Base-by-base conservation (phyloP, 2,329 filamentous ascomycete genomes). In the Fusarium denticulatum region DNA sequence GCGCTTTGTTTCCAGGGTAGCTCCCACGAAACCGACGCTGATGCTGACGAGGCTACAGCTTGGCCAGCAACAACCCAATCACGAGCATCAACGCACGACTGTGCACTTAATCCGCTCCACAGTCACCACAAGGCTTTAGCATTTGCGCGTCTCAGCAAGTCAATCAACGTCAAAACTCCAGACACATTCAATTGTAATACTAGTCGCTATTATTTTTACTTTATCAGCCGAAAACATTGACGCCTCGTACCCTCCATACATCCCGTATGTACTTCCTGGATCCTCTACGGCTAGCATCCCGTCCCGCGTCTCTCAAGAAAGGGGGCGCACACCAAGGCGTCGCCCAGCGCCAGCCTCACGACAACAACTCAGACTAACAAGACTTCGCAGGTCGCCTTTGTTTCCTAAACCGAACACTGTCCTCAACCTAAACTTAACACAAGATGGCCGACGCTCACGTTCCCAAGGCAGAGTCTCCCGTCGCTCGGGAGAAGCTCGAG, bases 401-500 rank as follows among this genome's bases (percentile, higher is more conserved):
- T 58, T 71, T 60, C 71, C 67, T 47, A 45, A 60, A 63, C 71
- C 71, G 49, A 74, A 57, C 49, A 57, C 32, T 32, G 57, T 56
- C 34, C 39, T 43, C 65, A 59, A 70, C 39, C 30, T 60, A 40
- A 70, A 47, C 26, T 58, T 34, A 70, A 60, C 49, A 57, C 66
- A 76, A 60, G 43, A 85, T 85, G 83, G 78, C 83, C 67, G 84
- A 86, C 60, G 53, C 59, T 49, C 79, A 86, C 59, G 64, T 46
- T 52, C 79, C 80, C 64, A 82, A 67, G 72, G 75, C 76, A 74
- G 80, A 83, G 53, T 82, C 85, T 72, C 84, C 86, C 66, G 87
- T 88, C 68, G 86, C 88, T 79, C 87, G 90, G 81, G 91, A 94
- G 82, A 95, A 94, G 89, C 90, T 95, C 60, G 93, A 96, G 82